Evolutionary conservation across 768 basidiomycete genomes (phyloP).

Genomic region (Lactarius sp.): DNA sequence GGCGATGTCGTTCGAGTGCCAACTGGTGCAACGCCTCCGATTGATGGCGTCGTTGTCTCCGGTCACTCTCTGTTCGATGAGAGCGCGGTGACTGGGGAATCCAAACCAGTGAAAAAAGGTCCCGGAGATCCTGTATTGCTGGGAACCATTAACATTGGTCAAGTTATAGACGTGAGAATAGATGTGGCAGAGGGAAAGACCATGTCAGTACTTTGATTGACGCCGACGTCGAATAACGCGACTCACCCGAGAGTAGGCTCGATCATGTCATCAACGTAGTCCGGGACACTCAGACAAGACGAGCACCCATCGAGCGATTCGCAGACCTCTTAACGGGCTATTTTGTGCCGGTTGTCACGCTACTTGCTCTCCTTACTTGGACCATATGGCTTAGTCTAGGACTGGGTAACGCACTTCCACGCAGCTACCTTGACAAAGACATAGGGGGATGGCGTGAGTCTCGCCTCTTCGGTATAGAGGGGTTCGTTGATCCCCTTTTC

Average conservation of each 20-base stretch:
- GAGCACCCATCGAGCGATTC: constrained; percentile 74
- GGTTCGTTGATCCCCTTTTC: not conserved
- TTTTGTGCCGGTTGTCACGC: constrained; percentile 75
- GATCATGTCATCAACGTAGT: constrained; percentile 73
- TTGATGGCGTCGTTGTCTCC: constrained; percentile 62
- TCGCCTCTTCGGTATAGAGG: not conserved
- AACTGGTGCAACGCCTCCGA: constrained; percentile 69
- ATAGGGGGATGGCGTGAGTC: constrained; percentile 60
- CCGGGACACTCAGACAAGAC: constrained; percentile 65
- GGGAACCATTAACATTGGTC: constrained; percentile 70
- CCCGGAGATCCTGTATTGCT: constrained; percentile 63
- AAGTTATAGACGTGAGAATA: constrained; percentile 55
- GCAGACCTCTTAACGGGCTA: constrained; percentile 70
- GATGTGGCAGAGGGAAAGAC: constrained; percentile 61
- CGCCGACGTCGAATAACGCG: not conserved
- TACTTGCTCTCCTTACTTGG: constrained; percentile 68
- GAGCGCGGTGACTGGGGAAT: constrained; percentile 82
- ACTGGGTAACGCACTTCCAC: constrained; percentile 50
- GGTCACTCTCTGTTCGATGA: constrained; percentile 62
- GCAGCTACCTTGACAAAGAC: constrained; percentile 48
- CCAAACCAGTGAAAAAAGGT: constrained; percentile 52
- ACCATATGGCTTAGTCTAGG: constrained; percentile 67
- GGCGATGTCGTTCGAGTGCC: constrained; percentile 75
- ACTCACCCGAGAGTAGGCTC: constrained; percentile 41
- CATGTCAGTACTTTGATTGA: constrained; percentile 42